A percentile compares a stretch with the other conserved stretches of the same genome.
These are phyloP conservation scores for Trichoderma semiorbis DNA, from an alignment of 2,329 filamentous ascomycete species.

Conservation along the genomic window DNA sequence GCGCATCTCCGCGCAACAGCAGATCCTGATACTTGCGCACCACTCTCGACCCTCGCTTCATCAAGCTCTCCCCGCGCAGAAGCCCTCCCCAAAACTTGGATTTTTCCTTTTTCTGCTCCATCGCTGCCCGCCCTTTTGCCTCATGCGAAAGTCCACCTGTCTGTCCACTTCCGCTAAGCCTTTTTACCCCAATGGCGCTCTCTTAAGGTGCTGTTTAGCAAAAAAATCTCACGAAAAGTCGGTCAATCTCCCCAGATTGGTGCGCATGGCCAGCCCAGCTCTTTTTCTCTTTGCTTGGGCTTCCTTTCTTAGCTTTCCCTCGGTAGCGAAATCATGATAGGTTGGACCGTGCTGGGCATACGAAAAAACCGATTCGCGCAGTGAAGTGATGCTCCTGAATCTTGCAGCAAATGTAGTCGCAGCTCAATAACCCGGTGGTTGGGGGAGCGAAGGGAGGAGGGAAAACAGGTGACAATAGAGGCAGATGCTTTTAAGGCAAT, in stretches of 20 bases:
- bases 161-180: background rate
- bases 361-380: background rate
- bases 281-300: background rate
- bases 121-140: slow-evolving; percentile 23
- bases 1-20: slow-evolving; percentile 11
- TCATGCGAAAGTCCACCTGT: background rate
- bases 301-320: background rate
- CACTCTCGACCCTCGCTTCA: slow-evolving; percentile 22
- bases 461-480: background rate
- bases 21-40: slow-evolving; percentile 16
- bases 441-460: background rate
- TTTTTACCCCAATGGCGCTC: background rate
- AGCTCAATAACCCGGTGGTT: background rate
- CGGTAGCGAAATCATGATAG: background rate
- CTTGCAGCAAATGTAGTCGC: background rate
- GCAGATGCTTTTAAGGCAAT: background rate
- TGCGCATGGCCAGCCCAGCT: slow-evolving; percentile 5
- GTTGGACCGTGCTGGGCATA: background rate
- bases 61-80: slow-evolving; percentile 46
- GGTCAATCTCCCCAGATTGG: slow-evolving; percentile 10
- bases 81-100: slow-evolving; percentile 48
- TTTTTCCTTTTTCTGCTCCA: slow-evolving; percentile 38
- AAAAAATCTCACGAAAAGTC: slow-evolving; percentile 13
- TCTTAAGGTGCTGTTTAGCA: background rate
- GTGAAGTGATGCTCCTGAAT: background rate